Conservation (phyloP, 805 yeast genomes). For the Kluyveromyces dobzhanskii region DNA sequence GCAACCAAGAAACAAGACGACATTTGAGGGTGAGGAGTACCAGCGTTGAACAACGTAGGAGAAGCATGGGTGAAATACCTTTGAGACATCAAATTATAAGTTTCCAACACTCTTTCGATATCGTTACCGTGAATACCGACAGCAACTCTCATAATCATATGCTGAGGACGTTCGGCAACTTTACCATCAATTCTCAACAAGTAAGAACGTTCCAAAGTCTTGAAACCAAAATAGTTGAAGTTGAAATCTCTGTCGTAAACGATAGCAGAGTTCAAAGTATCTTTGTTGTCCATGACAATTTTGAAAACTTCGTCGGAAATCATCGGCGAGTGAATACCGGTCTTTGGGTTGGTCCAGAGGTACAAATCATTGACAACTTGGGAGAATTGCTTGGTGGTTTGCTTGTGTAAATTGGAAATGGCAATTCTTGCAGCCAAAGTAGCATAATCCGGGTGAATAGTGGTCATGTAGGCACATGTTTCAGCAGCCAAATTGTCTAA, state of each 20-base stretch:
- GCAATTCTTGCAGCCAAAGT: constrained; percentile 93
- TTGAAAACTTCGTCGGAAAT: constrained; percentile 58
- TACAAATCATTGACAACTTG: constrained; percentile 67
- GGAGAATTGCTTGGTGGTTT: constrained; percentile 80
- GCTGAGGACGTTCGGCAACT: constrained; percentile 90
- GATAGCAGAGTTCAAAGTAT: constrained; percentile 63
- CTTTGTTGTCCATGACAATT: constrained; percentile 55
- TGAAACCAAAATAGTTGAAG: constrained; percentile 81
- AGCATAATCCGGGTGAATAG: constrained; percentile 97
- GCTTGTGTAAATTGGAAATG: constrained; percentile 87
- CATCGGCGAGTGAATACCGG: constrained; percentile 59
- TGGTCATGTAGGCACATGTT: constrained; percentile 96
- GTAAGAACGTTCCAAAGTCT: constrained; percentile 86
- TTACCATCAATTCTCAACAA: constrained; percentile 54
- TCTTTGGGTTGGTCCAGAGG: constrained; percentile 74
- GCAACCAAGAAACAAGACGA: constrained; percentile 90
- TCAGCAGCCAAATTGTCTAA: constrained; percentile 83
- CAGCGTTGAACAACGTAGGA: constrained; percentile 91
- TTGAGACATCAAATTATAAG: constrained; percentile 80
- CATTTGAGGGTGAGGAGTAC: constrained; percentile 75
- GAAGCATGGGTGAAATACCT: constrained; percentile 90
- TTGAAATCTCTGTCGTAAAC: constrained; percentile 70
- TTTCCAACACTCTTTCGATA: constrained; percentile 59
- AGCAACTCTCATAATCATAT: constrained; percentile 81
- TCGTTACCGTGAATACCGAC: constrained; percentile 78